phyloP scores from a whole-genome alignment of 768 basidiomycete species.

The Leccinum truebloodii region DNA sequence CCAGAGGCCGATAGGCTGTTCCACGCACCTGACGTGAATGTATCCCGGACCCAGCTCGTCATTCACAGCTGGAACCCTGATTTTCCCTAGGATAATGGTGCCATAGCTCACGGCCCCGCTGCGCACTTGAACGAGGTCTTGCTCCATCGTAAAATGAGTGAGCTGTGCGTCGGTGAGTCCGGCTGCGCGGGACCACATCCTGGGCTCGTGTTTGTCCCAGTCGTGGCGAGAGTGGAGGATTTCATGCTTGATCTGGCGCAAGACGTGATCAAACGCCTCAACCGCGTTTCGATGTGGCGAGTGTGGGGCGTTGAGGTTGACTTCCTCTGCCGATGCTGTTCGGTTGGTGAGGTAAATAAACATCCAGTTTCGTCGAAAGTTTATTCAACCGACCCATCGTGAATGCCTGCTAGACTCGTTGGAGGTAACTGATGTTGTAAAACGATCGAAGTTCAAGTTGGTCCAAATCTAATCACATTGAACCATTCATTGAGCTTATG shows the following conservation, averaged over 20 bases:
- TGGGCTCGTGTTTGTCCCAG: slow-evolving; percentile 63
- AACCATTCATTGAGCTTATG: slow-evolving; percentile 14
- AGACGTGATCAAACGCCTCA: slow-evolving; percentile 61
- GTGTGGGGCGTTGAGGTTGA: slow-evolving; percentile 61
- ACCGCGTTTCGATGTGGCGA: slow-evolving; percentile 58
- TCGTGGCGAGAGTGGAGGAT: slow-evolving; percentile 64
- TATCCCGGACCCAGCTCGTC: slow-evolving; percentile 64
- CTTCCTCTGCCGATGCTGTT: slow-evolving; percentile 56
- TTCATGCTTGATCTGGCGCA: slow-evolving; percentile 59
- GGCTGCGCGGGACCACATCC: slow-evolving; percentile 66
- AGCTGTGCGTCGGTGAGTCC: slow-evolving; percentile 54
- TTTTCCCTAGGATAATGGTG: slow-evolving; percentile 73
- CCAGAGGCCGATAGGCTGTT: neutral
- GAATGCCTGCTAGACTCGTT: slow-evolving; percentile 6
- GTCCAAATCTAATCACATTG: slow-evolving; percentile 24
- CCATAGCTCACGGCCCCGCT: slow-evolving; percentile 67
- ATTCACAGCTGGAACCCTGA: slow-evolving; percentile 65
- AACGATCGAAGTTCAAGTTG: neutral
- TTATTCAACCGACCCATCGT: slow-evolving; percentile 28
- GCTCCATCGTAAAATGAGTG: slow-evolving; percentile 47
- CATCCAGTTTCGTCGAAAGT: neutral
- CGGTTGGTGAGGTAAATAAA: slow-evolving; percentile 14
- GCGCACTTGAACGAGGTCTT: slow-evolving; percentile 47
- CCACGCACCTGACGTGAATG: slow-evolving; percentile 65
- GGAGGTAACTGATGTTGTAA: slow-evolving; percentile 1